Evolutionary conservation across 139 green algal species (phyloP), one percentile per base, ranked within the genome.

Genomic region (Edaphochlamys debaryana): DNA sequence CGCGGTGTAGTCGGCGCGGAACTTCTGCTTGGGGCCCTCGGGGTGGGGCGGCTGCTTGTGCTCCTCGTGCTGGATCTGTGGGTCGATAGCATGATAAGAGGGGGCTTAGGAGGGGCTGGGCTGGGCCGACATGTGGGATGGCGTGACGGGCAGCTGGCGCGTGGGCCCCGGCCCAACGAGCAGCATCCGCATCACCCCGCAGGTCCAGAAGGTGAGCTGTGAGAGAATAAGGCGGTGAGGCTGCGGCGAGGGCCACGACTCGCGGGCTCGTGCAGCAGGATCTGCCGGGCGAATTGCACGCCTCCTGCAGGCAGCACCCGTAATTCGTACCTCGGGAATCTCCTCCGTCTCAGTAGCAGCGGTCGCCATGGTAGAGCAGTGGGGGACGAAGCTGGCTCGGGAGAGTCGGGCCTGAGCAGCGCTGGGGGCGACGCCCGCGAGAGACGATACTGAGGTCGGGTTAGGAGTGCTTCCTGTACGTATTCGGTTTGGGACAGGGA

Each of bases 1-100:
- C 9, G 95, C 90, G 64, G 88, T 92, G 85, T 98, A 98, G 87
- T 98, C 95, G 84, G 92, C 90, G 9, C 90, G 82, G 85, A 90
- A 90, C 67, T 89, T 92, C 60, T 85, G 69, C 77, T 88, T 76
- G 48, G 81, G 86, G 3, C 30, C 54, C 1, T 56, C 37, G 80
- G 56, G 80, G 70, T 77, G 80, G 0, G 69, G 69, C 8, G 67
- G 69, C 23, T 69, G 32, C 70, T 80, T 86, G 58, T 74, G 58
- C 58, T 80, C 70, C 69, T 80, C 80, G 3, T 54, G 30, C 34
- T 86, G 80, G 58, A 86, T 80, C 80, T 86, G 70, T 29, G 40
- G 36, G 63, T 4, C 63, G 30, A 11, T 25, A 34, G 7, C 7
- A 25, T 5, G n/a, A 32, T 19, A 32, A 20, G 72, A 37, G 3